These are phyloP conservation scores for Bassia scoparia DNA, from an alignment of 148 eudicot genomes.

Conservation along the genomic window DNA sequence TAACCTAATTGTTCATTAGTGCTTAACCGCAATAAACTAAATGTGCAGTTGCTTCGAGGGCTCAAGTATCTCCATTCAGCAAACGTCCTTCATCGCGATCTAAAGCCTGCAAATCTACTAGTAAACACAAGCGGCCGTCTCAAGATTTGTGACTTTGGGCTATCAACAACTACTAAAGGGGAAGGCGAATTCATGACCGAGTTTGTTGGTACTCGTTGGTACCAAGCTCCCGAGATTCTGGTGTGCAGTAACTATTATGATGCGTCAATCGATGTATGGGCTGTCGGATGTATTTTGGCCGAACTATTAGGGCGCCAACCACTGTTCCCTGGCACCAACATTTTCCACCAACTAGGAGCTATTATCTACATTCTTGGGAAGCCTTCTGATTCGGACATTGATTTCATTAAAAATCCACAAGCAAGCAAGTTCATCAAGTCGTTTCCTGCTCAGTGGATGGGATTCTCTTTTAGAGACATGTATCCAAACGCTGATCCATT, in stretches of 20 bases:
- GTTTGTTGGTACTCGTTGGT: constrained; percentile 43
- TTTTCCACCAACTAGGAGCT: constrained; percentile 26
- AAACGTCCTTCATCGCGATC: constrained; percentile 46
- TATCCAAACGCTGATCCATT: constrained; percentile 35
- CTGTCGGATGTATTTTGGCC: constrained; percentile 48
- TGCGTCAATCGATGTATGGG: constrained; percentile 45
- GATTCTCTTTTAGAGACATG: constrained; percentile 13
- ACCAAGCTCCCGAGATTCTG: constrained; percentile 46
- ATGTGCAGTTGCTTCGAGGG: constrained; percentile 21
- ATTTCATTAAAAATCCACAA: constrained; percentile 27
- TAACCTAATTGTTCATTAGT: no score
- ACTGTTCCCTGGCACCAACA: constrained; percentile 29
- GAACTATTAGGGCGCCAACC: constrained; percentile 41
- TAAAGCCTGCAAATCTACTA: constrained; percentile 45
- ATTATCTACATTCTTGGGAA: constrained; percentile 33
- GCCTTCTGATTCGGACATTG: constrained; percentile 25
- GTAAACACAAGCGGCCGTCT: constrained; percentile 42
- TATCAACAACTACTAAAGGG: constrained; percentile 33
- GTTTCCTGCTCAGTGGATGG: constrained; percentile 3
- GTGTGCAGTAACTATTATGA: constrained; percentile 30
- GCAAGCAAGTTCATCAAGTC: constrained; percentile 26
- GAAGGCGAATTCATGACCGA: constrained; percentile 32
- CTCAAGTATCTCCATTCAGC: constrained; percentile 44
- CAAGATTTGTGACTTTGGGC: constrained; percentile 49
- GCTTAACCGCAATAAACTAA: no score